Conservation (phyloP, 345 rosid species). For the Hirschfeldia incana region DNA sequence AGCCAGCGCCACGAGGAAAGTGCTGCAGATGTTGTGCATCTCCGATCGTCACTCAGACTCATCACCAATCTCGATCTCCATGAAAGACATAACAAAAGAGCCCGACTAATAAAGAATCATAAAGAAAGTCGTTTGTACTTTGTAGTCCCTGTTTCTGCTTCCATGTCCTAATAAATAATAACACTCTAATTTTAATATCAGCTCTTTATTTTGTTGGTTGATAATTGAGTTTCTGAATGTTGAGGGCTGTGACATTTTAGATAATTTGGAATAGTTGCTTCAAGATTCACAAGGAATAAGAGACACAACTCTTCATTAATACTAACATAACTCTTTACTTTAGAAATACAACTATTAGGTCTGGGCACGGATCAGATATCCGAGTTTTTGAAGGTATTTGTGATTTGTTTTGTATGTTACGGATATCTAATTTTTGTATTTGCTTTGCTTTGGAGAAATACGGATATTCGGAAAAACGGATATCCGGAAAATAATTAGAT, state of each 20-base stretch:
- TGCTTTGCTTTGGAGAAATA: no score
- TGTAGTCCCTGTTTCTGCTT: conserved; percentile 13
- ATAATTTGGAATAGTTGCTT: not conserved
- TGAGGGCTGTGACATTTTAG: not conserved
- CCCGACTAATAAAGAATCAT: not conserved
- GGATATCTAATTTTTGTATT: no score
- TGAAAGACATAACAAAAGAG: conserved; percentile 1
- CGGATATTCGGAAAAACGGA: no score
- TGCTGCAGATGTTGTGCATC: conserved; percentile 41
- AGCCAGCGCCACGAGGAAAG: conserved; percentile 20
- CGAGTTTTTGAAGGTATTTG: no score
- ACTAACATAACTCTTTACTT: not conserved
- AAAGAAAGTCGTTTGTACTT: not conserved
- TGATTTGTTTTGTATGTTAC: no score
- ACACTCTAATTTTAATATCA: not conserved
- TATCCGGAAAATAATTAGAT: no score
- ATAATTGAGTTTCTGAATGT: not conserved
- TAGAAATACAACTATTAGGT: not conserved
- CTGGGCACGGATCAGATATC: no score
- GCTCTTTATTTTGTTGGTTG: not conserved
- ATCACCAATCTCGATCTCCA: conserved; percentile 28
- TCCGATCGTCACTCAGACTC: conserved; percentile 20
- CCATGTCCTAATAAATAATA: not conserved
- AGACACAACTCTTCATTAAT: not conserved
- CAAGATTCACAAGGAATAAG: not conserved